phyloP scores from a whole-genome alignment of 345 rosid genomes.

The Isatis tinctoria region DNA sequence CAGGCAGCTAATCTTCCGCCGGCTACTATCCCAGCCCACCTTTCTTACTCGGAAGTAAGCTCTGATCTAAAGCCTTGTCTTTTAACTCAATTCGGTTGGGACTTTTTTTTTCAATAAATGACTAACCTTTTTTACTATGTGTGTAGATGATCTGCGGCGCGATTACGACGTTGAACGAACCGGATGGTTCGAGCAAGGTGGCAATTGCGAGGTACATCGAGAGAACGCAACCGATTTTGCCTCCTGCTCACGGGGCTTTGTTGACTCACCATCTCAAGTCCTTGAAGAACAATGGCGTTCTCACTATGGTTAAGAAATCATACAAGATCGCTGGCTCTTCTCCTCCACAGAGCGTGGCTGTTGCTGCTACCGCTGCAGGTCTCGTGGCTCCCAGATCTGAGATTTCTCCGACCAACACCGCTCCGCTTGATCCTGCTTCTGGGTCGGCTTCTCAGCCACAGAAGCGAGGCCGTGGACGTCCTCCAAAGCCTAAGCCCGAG shows the following conservation, averaged over 20 bases:
- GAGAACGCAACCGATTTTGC: slow-evolving; percentile 40
- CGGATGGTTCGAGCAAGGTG: slow-evolving; percentile 70
- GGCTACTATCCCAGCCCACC: neutral
- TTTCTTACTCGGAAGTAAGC: slow-evolving; percentile 28
- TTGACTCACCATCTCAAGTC: slow-evolving; percentile 58
- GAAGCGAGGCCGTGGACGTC: slow-evolving; percentile 57
- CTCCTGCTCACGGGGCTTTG: slow-evolving; percentile 48
- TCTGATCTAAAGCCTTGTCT: neutral
- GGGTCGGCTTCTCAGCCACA: slow-evolving; percentile 27
- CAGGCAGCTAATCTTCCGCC: neutral
- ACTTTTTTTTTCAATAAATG: neutral
- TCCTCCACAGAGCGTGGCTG: neutral
- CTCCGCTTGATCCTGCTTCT: neutral
- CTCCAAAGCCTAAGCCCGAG: slow-evolving; percentile 44
- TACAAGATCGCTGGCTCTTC: slow-evolving; percentile 45
- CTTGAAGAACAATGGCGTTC: slow-evolving; percentile 49
- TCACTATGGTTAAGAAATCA: slow-evolving; percentile 57
- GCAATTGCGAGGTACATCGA: slow-evolving; percentile 73
- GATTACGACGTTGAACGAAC: slow-evolving; percentile 58
- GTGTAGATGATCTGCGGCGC: slow-evolving; percentile 72
- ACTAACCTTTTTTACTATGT: neutral
- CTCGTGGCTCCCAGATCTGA: slow-evolving; percentile 26
- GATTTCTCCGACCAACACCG: neutral
- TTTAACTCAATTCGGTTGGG: neutral
- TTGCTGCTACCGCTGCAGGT: neutral